phyloP scores from a whole-genome alignment of 2,329 filamentous ascomycete species.

The Triangularia verruculosa region DNA sequence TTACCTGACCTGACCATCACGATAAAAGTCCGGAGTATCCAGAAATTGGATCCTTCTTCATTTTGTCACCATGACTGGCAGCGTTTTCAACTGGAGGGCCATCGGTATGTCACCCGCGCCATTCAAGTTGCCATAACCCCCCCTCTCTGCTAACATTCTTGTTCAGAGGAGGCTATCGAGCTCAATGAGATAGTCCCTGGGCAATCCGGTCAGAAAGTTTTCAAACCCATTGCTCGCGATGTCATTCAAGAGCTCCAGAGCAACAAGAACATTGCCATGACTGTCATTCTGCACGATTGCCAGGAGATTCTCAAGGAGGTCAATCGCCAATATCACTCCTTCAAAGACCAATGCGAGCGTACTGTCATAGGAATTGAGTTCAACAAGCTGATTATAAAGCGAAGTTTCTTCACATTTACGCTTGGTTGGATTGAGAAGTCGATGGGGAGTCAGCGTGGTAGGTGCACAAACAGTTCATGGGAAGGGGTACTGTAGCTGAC shows the following conservation, averaged over 20 bases:
- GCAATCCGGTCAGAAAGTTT: neutral
- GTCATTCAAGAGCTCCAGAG: neutral
- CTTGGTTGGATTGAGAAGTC: neutral
- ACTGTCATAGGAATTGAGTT: neutral
- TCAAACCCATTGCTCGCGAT: neutral
- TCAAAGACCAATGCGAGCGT: neutral
- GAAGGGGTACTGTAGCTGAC: neutral
- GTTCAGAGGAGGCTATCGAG: neutral
- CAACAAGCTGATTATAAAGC: neutral
- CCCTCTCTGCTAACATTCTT: neutral
- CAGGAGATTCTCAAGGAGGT: neutral
- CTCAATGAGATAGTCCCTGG: neutral
- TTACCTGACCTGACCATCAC: no score
- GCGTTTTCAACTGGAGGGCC: neutral
- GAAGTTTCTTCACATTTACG: neutral
- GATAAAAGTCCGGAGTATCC: no score
- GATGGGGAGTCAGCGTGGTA: neutral
- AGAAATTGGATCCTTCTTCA: no score
- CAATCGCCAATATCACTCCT: neutral
- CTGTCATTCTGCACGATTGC: neutral
- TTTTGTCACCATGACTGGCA: neutral
- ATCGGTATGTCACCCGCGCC: neutral
- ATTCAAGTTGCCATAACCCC: neutral
- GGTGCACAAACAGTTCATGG: neutral
- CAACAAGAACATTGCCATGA: neutral